A percentile compares a stretch with the other conserved stretches of the same genome.
Evolutionary conservation across 805 yeast species (phyloP).

Genomic region (Candida coleopterorum): DNA sequence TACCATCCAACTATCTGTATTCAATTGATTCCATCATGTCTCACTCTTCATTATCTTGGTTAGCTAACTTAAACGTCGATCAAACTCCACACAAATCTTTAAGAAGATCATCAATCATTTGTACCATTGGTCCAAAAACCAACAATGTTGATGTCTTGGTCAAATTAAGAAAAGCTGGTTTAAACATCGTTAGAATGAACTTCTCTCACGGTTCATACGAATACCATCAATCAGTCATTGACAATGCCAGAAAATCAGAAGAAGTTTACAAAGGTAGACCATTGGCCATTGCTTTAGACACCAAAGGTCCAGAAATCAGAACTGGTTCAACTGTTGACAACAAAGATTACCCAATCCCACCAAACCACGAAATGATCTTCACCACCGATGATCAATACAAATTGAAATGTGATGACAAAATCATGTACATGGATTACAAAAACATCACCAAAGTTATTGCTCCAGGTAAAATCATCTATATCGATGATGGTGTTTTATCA

Average conservation of each 20-base stretch:
- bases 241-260: constrained; percentile 94
- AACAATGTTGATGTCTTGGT: constrained; percentile 81
- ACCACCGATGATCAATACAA: constrained; percentile 83
- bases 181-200: constrained; percentile 98
- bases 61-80: constrained; percentile 68
- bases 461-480: constrained; percentile 84
- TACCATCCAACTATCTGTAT: no score
- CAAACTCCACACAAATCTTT: constrained; percentile 71
- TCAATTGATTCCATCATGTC: no score
- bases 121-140: constrained; percentile 98
- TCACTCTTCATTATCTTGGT: constrained; percentile 65
- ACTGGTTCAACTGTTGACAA: constrained; percentile 89
- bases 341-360: constrained; percentile 74
- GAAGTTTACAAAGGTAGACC: constrained; percentile 92
- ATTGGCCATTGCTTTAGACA: constrained; percentile 95
- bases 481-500: constrained; percentile 97
- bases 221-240: constrained; percentile 95
- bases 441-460: constrained; percentile 94
- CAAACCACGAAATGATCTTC: constrained; percentile 88
- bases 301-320: constrained; percentile 99
- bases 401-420: constrained; percentile 64
- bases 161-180: constrained; percentile 91
- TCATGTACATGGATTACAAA: constrained; percentile 90
- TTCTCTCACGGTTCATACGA: constrained; percentile 98
- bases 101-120: constrained; percentile 95